Evolutionary conservation across 2,329 filamentous ascomycete genomes (phyloP), one percentile per base, ranked within the genome.

Genomic region (Xylaria sp.): DNA sequence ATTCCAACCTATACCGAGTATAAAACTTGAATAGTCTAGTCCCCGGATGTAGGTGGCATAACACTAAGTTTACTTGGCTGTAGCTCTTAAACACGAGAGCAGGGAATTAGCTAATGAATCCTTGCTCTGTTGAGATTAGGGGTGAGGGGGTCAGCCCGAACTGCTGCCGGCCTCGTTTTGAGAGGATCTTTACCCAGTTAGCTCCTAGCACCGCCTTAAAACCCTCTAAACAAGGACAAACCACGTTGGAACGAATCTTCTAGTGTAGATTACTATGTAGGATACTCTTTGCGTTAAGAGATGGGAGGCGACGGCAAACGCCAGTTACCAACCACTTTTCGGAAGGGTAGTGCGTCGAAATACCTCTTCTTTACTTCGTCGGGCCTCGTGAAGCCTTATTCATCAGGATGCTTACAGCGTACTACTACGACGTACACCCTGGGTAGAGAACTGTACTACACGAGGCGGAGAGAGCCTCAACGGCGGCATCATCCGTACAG

Each of bases 71-170:
- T 31, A 41, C 33, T 46, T 31, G 9, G 54, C 36, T 41, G 28
- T 48, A 48, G 52, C 49, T 64, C 33, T 57, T 23, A 20, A 18
- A 54, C 13, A 41, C 7, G 36, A 43, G 49, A 61, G 48, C 57
- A 56, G 41, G 64, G 64, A 39, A 55, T 36, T 33, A 2, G 52
- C 10, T 31, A 46, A 46, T 31, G 39, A 13, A 66, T 23, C 63
- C 63, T 66, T 66, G 57, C 23, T 31, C 6, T 55, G n/a, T 55
- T 49, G 63, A 66, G 48, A 66, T 66, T 66, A 66, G 54, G 62
- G 52, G 41, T n/a, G 41, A 49, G 31, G 54, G 54, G 41, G 46
- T 3, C 39, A 39, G 39, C 15, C 49, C 48, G 60, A 62, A 46
- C 60, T 62, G 39, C 39, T 8, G 25, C 56, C 39, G 56, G 46